Conservation (phyloP, 2,329 filamentous ascomycete genomes). For the Calycina marina region DNA sequence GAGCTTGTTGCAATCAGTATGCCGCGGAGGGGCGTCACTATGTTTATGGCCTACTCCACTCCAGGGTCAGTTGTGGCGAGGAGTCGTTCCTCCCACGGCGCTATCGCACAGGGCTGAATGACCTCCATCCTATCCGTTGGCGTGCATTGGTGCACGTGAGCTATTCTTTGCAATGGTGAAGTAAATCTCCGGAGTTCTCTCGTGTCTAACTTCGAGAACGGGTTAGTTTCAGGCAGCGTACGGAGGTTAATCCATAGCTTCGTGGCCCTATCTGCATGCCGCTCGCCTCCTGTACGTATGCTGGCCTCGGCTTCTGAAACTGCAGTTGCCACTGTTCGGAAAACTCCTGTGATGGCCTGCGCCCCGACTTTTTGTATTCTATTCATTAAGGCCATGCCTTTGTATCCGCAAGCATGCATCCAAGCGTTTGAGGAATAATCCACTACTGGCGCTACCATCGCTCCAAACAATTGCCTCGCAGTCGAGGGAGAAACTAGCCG, state of each 20-base stretch:
- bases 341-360: constrained; percentile 15
- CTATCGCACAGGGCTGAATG: constrained; percentile 2
- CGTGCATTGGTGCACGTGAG: constrained; percentile 1
- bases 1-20: neutral
- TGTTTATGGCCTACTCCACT: neutral
- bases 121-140: constrained; percentile 2
- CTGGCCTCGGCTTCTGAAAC: constrained; percentile 16
- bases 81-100: too few species aligned
- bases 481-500: constrained; percentile 10
- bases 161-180: constrained; percentile 3
- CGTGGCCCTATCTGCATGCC: constrained; percentile 10
- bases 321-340: constrained; percentile 15
- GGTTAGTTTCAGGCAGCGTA: constrained; percentile 17
- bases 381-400: constrained; percentile 5
- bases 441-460: too few species aligned
- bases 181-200: constrained; percentile 1
- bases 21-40: neutral
- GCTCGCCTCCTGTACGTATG: constrained; percentile 10
- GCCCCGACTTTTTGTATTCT: constrained; percentile 16
- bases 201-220: neutral
- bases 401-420: constrained; percentile 13
- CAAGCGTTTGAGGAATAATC: constrained; percentile 15
- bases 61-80: too few species aligned
- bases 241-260: constrained; percentile 3
- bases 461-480: constrained; percentile 14